Evolutionary conservation across 345 rosid genomes (phyloP), one percentile per base, ranked within the genome.

Genomic region (Acer negundo): DNA sequence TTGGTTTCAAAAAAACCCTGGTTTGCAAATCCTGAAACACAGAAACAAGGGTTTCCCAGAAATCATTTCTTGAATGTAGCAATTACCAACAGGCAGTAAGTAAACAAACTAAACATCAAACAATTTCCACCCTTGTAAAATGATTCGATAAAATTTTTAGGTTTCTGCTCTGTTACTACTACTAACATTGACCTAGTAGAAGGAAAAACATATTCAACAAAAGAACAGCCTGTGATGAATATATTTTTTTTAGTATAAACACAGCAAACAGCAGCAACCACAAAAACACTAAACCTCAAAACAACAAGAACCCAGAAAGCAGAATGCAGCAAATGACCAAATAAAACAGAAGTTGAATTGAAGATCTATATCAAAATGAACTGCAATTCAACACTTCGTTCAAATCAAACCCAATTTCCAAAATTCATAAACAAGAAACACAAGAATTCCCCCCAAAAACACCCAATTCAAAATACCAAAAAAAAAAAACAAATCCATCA

Each of bases 291-390:
- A 38, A 22, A 73, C 35, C 17, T 31, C 51, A 51, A 51, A 56
- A 46, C 38, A 40, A 55, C 38, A 19, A 40, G 17, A 74, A 38
- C 62, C 73, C 69, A 67, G 53, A 58, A 67, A 63, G 51, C 76
- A 70, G 8, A 64, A 51, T 35, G 42, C 51, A 51, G 67, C 24
- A 73, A 55, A 56, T 38, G 49, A 13, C 42, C 22, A 8, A 8
- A 28, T 42, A 47, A 26, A 74, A 26, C 10, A 67, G 44, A 75
- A 22, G 53, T 53, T 35, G 22, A 38, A 75, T 13, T 9, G 23
- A 63, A 75, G 72, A 75, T 75, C 78, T 66, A 17, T 65, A 31
- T 53, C 72, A 31, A 2, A 55, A 28, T 38, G 49, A 13, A 19
- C 65, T 16, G 47, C 10, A 55, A 64, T 46, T 74, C 40, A 62